Conservation (phyloP, 495 filamentous ascomycete genomes). For the Penicillium cataractarum region DNA sequence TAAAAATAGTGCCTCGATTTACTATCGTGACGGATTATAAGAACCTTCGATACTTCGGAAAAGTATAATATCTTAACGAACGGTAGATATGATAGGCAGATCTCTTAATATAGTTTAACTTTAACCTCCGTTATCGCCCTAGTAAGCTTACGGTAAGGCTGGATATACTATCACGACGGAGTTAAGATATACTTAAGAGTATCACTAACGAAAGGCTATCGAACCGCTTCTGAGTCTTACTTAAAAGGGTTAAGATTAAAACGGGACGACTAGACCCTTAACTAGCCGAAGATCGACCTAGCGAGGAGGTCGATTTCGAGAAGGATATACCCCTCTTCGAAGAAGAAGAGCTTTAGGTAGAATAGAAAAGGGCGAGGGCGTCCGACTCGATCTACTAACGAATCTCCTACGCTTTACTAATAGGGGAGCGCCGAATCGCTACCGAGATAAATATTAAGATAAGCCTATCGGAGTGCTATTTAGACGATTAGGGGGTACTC, state of each 20-base stretch:
- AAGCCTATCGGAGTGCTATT: neutral
- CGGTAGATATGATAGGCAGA: neutral
- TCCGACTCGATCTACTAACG: neutral
- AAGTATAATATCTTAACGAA: constrained; percentile 4
- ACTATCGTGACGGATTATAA: constrained; percentile 2
- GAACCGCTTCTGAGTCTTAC: neutral
- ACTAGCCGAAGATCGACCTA: neutral
- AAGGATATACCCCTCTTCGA: neutral
- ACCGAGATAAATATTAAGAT: neutral
- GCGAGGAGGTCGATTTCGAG: neutral
- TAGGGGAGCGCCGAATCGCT: neutral
- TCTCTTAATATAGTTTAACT: neutral
- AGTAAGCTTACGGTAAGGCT: neutral
- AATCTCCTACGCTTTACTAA: neutral
- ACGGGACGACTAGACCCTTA: neutral
- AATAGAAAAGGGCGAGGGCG: neutral
- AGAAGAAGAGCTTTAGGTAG: neutral
- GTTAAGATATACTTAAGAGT: constrained; percentile 1
- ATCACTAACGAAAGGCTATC: constrained; percentile 4
- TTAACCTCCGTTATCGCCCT: neutral
- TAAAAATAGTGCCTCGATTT: constrained; percentile 3
- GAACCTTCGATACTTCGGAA: neutral
- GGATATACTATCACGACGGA: neutral
- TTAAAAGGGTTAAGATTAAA: neutral
- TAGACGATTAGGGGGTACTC: neutral